phyloP scores from a whole-genome alignment of 2,329 filamentous ascomycete genomes.

The Xylaria polymorpha region DNA sequence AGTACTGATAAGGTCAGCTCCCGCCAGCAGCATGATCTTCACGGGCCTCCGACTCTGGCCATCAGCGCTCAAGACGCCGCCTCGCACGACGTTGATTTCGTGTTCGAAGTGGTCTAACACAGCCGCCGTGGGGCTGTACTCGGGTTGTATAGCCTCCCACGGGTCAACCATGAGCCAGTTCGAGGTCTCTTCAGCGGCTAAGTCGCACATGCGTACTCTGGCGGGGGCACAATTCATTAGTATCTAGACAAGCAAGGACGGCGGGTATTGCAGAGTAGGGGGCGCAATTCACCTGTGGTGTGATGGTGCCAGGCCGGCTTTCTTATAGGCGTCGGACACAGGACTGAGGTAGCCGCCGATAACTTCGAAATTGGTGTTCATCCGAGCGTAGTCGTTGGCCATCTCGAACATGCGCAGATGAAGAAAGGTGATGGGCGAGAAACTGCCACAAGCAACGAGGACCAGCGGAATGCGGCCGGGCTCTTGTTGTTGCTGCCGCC shows the following conservation, averaged over 20 bases:
- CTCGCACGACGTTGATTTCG: conserved; percentile 83
- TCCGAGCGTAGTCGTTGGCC: conserved; percentile 81
- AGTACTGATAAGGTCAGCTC: conserved; percentile 79
- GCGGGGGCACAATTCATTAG: conserved; percentile 36
- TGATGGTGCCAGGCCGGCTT: conserved; percentile 79
- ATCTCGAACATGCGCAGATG: conserved; percentile 86
- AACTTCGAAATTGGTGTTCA: conserved; percentile 82
- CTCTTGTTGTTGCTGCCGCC: conserved; percentile 65
- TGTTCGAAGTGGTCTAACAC: conserved; percentile 92
- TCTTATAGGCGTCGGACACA: conserved; percentile 77
- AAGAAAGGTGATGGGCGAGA: conserved; percentile 79
- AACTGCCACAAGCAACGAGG: conserved; percentile 76
- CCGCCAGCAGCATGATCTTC: conserved; percentile 83
- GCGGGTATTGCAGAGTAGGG: background rate
- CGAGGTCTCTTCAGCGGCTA: conserved; percentile 79
- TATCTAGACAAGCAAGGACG: background rate
- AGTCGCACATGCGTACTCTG: conserved; percentile 84
- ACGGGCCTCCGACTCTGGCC: conserved; percentile 73
- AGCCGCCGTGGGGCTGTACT: conserved; percentile 88
- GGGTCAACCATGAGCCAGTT: conserved; percentile 88
- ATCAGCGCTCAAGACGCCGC: conserved; percentile 76
- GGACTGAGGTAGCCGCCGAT: conserved; percentile 80
- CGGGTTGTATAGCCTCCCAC: conserved; percentile 86
- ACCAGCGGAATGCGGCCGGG: conserved; percentile 70
- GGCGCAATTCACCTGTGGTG: conserved; percentile 66